Conservation (phyloP, 345 rosid species). For the Hirschfeldia incana region DNA sequence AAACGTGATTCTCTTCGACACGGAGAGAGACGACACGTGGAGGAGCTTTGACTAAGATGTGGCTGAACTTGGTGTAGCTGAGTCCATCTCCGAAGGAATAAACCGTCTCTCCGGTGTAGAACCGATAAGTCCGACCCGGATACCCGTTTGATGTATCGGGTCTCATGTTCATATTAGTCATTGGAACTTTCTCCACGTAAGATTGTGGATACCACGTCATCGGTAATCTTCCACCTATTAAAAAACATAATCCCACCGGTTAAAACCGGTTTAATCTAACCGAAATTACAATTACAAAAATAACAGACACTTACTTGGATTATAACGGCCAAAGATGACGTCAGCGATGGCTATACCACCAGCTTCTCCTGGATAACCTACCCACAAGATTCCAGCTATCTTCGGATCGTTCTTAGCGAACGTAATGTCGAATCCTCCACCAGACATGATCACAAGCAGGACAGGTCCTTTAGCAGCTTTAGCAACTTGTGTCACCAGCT, state of each 20-base stretch:
- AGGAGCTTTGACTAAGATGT: conserved; percentile 62
- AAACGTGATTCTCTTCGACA: conserved; percentile 54
- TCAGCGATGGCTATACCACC: conserved; percentile 95
- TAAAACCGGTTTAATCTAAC: background rate
- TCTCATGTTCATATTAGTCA: conserved; percentile 98
- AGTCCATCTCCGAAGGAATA: conserved; percentile 87
- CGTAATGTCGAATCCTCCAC: conserved; percentile 81
- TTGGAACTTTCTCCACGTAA: conserved; percentile 66
- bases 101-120: conserved; percentile 85
- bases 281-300: background rate
- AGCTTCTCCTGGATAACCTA: conserved; percentile 91
- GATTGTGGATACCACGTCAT: conserved; percentile 97
- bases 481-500: conserved; percentile 63
- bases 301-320: conserved; percentile 57
- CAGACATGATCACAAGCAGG: conserved; percentile 87
- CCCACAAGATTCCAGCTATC: conserved; percentile 81
- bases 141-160: conserved; percentile 71
- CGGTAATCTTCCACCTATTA: conserved; percentile 78
- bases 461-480: conserved; percentile 77
- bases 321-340: conserved; percentile 64
- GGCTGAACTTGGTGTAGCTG: conserved; percentile 58
- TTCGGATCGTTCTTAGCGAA: conserved; percentile 65
- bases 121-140: conserved; percentile 86
- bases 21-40: conserved; percentile 44
- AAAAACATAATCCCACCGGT: conserved; percentile 19